Evolutionary conservation across 331 rosid species (phyloP).

Genomic region (Acacia pycnantha): DNA sequence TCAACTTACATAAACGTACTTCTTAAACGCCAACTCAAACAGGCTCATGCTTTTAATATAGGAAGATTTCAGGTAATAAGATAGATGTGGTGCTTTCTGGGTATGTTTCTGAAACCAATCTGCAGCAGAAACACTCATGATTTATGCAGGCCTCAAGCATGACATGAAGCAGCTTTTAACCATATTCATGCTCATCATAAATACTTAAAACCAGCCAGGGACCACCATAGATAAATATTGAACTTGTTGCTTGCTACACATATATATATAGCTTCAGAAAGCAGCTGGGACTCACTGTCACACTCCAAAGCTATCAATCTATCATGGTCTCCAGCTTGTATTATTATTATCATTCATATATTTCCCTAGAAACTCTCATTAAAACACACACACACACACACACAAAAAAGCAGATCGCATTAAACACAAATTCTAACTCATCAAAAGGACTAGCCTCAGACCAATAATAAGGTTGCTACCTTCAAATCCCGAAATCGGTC

Average conservation of each 20-base stretch:
- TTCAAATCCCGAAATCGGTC: no score
- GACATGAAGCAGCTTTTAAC: neutral
- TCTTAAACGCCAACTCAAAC: no score
- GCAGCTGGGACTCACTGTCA: neutral
- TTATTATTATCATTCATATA: neutral
- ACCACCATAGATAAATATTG: neutral
- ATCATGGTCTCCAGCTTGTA: slow-evolving; percentile 18
- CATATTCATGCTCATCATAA: neutral
- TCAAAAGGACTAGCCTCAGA: no score
- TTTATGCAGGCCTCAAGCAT: neutral
- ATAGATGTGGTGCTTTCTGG: neutral
- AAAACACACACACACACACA: no score
- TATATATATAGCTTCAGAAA: neutral
- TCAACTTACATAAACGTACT: no score
- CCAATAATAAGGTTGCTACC: no score
- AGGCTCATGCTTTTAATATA: no score
- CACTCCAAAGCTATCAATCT: neutral
- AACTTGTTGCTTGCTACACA: neutral
- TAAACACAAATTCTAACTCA: no score
- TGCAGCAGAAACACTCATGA: neutral
- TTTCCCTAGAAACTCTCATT: neutral
- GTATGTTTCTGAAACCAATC: neutral
- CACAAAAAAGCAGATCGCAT: neutral
- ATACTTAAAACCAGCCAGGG: neutral
- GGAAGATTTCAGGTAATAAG: neutral